A percentile compares a stretch with the other conserved stretches of the same genome.
Evolutionary conservation across 495 filamentous ascomycete species (phyloP).

Genomic region (Neurospora africana): DNA sequence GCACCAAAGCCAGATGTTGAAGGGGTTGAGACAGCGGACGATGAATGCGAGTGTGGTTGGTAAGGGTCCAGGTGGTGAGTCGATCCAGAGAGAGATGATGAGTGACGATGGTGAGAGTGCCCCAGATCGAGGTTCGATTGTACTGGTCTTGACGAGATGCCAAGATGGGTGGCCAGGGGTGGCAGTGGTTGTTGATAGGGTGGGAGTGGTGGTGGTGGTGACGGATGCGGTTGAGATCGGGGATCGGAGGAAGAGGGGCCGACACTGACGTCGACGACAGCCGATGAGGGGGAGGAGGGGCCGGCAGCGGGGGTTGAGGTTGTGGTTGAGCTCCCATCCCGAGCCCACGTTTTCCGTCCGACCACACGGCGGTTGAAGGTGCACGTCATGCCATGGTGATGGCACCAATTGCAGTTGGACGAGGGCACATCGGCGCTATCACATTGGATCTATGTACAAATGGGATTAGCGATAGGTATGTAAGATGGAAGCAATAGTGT

Average conservation of each 20-base stretch:
- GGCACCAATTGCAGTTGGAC: constrained; percentile 42
- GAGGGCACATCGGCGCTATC: constrained; percentile 26
- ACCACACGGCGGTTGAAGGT: constrained; percentile 32
- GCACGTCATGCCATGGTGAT: constrained; percentile 39
- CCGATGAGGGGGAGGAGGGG: neutral
- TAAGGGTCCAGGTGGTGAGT: neutral
- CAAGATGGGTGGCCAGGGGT: neutral
- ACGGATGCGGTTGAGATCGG: neutral
- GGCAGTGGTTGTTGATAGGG: neutral
- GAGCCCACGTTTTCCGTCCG: constrained; percentile 20
- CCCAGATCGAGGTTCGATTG: neutral
- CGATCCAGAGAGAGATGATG: neutral
- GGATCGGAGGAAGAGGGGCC: neutral
- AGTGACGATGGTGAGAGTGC: neutral
- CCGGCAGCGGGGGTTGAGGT: neutral
- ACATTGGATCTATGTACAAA: constrained; percentile 43
- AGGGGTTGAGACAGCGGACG: neutral
- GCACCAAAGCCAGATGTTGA: neutral
- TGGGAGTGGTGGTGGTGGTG: neutral
- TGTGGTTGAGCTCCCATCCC: constrained; percentile 3
- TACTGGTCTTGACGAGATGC: neutral
- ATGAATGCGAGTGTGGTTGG: neutral
- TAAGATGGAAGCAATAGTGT: neutral
- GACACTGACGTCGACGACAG: neutral
- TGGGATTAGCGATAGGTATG: neutral